A percentile compares a stretch with the other conserved stretches of the same genome.
Conservation (phyloP, 2,329 filamentous ascomycete species). For the Chaetomium sp. region DNA sequence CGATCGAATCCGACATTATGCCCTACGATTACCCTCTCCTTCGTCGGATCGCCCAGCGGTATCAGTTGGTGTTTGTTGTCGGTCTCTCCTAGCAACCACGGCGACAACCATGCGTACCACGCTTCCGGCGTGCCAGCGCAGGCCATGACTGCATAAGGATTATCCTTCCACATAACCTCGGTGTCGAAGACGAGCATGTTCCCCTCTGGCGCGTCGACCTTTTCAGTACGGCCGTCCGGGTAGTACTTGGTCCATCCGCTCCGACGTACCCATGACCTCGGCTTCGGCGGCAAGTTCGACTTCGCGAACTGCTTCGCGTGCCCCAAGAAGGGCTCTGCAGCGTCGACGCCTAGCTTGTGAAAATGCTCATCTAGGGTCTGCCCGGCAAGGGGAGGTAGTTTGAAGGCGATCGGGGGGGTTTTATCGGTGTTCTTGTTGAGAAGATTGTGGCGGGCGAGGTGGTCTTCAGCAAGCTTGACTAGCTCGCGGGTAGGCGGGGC, state of each 20-base stretch:
- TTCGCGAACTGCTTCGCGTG: constrained; percentile 74
- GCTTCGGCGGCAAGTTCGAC: constrained; percentile 60
- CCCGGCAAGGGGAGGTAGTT: constrained; percentile 79
- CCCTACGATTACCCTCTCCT: constrained; percentile 79
- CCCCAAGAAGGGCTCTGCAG: constrained; percentile 79
- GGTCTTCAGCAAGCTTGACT: constrained; percentile 77
- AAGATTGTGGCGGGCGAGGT: constrained; percentile 82
- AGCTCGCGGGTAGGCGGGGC: constrained; percentile 67
- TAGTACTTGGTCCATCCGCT: constrained; percentile 97
- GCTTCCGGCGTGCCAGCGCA: constrained; percentile 85
- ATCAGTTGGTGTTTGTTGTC: constrained; percentile 78
- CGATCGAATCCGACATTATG: constrained; percentile 97
- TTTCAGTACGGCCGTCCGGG: constrained; percentile 68
- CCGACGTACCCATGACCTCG: constrained; percentile 70
- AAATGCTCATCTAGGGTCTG: constrained; percentile 91
- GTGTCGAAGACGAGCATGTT: constrained; percentile 89
- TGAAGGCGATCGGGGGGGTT: constrained; percentile 75
- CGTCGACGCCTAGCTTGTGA: constrained; percentile 80
- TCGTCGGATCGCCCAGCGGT: constrained; percentile 75
- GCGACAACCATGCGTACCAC: constrained; percentile 98
- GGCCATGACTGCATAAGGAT: constrained; percentile 92
- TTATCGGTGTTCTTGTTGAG: constrained; percentile 87
- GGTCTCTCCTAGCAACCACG: constrained; percentile 87
- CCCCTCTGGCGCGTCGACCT: constrained; percentile 76
- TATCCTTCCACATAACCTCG: constrained; percentile 94